Conservation (phyloP, 495 filamentous ascomycete species). For the Hypoxylon fuscum region DNA sequence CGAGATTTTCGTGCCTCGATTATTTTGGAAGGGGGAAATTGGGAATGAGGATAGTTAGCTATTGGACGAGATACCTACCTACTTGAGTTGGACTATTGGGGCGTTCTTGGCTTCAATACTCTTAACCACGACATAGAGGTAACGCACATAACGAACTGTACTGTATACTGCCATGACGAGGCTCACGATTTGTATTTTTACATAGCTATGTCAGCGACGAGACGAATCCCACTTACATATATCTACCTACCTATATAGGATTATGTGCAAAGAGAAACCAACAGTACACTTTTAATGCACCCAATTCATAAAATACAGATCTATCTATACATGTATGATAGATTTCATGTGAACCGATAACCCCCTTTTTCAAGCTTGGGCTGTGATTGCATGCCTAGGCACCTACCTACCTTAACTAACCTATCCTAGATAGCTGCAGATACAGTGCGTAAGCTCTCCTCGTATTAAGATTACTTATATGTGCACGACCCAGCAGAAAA, state of each 20-base stretch:
- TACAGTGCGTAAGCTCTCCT: constrained; percentile 22
- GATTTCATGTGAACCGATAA: too few relatives aligned
- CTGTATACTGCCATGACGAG: constrained; percentile 15
- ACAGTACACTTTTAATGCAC: too few relatives aligned
- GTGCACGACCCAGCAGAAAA: not conserved
- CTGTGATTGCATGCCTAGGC: not conserved
- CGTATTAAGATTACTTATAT: constrained; percentile 12
- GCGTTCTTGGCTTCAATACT: constrained; percentile 13
- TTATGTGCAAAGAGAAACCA: too few relatives aligned
- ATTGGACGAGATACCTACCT: not conserved
- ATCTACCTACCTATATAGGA: not conserved
- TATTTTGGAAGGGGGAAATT: constrained; percentile 1
- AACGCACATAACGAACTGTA: constrained; percentile 7
- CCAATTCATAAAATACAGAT: too few relatives aligned
- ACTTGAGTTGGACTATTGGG: constrained; percentile 3
- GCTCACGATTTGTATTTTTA: constrained; percentile 11
- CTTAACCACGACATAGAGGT: constrained; percentile 5
- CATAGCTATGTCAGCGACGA: constrained; percentile 15
- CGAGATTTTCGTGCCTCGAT: too few relatives aligned
- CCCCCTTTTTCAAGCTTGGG: too few relatives aligned
- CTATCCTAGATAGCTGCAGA: constrained; percentile 7
- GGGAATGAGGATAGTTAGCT: constrained; percentile 56
- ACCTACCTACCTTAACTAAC: not conserved
- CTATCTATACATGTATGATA: too few relatives aligned
- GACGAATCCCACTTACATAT: constrained; percentile 25